A percentile compares a stretch with the other conserved stretches of the same genome.
phyloP scores from a whole-genome alignment of 169 alveolate genomes.

The Plasmodium gallinaceum region DNA sequence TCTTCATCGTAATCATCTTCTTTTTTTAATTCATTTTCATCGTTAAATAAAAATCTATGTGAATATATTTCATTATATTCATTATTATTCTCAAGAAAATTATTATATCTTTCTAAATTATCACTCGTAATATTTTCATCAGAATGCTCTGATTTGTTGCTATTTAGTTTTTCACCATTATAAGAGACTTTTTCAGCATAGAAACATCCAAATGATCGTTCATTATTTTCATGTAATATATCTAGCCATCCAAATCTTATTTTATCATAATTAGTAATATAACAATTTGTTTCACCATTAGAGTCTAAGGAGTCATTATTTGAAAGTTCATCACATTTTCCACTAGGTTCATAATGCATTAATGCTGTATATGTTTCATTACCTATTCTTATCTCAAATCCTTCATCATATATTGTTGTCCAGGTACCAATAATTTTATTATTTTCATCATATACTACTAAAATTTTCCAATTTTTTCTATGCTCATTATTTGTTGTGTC shows the following conservation, averaged over 20 bases:
- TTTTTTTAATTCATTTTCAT: not conserved
- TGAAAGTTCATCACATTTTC: conserved; percentile 20
- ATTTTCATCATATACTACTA: conserved; percentile 73
- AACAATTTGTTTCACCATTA: conserved; percentile 72
- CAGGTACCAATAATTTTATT: conserved; percentile 59
- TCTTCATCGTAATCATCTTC: not conserved
- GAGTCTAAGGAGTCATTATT: conserved; percentile 52
- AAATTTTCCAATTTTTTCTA: conserved; percentile 65
- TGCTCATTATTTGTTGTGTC: conserved; percentile 63
- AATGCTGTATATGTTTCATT: conserved; percentile 60
- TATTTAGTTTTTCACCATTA: not conserved
- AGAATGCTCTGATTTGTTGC: not conserved
- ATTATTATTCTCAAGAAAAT: not conserved
- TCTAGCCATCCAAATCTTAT: conserved; percentile 75
- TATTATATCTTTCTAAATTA: not conserved
- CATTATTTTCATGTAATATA: not conserved
- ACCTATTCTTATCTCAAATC: conserved; percentile 63
- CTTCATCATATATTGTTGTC: conserved; percentile 72
- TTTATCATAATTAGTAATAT: conserved; percentile 36
- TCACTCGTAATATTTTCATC: not conserved
- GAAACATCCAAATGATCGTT: conserved; percentile 30
- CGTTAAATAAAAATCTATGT: not conserved
- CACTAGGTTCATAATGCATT: conserved; percentile 72
- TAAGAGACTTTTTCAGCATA: conserved; percentile 27
- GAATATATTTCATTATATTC: not conserved